Base-by-base conservation (phyloP, 495 filamentous ascomycete genomes). In the Articulospora tetracladia region DNA sequence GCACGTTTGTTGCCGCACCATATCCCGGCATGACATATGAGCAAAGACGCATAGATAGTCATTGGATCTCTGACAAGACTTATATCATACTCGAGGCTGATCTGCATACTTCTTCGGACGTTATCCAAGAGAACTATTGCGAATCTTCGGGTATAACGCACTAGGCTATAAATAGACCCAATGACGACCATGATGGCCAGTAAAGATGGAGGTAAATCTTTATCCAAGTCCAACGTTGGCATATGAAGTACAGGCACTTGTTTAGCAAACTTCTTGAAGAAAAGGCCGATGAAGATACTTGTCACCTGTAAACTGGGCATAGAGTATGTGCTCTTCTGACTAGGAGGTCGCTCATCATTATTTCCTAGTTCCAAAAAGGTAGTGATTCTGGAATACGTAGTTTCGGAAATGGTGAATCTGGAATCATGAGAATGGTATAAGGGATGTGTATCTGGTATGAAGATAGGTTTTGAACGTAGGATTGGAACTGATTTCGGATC, bases 1-100 rank as follows among this genome's bases (percentile, higher is more conserved):
- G 54, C 54, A 1, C 54, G 54, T 27, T 57, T 57, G 54, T 57
- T 57, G 2, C 54, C 54, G 19, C 54, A 57, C 54, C 54, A 57
- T 1, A 57, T 10, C 15, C 54, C 54, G 2, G 32, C 25, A 20
- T 57, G 41, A 26, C 54, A 57, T 24, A 57, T 22, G 7, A 57
- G 32, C 19, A 34, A 27, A 23, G 22, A 19, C 10, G 54, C 54
- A 22, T 24, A 57, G 19, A 57, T 57, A 7, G 44, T 47, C 34
- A 47, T 41, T 23, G 41, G 32, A 22, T 57, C 54, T 20, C 54
- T 41, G 20, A 57, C 19, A 4, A 57, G 54, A 19, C 19, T 57
- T 27, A 41, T 57, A 23, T 57, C 34, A n/a, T 26, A 44, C 28
- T 57, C 54, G 19, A 57, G 20, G 22, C 23, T 23, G 27, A 19